Evolutionary conservation across 2,329 filamentous ascomycete genomes (phyloP), one percentile per base, ranked within the genome.

Genomic region (Fusarium albidum): DNA sequence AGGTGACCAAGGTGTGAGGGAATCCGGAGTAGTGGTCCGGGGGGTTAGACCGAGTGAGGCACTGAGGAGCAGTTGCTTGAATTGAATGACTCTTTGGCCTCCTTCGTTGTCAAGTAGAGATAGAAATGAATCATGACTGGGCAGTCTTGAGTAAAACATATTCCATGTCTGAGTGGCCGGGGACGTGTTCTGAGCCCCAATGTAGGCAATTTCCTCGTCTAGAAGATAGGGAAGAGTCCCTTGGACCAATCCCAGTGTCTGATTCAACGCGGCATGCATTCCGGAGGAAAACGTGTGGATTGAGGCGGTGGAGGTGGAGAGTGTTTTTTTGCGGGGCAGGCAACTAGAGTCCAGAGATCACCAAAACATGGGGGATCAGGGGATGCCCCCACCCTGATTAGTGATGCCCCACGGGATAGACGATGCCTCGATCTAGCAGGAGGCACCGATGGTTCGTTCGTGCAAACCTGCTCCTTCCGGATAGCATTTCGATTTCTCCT

Each of bases 401-500:
- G n/a, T n/a, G n/a, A n/a, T n/a, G n/a, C n/a, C n/a, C n/a, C n/a
- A n/a, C n/a, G 15, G 21, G 14, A 11, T 21, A 13, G 21, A 31
- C 11, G 17, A 45, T 43, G 10, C 32, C 57, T 27, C 15, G 7
- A 58, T 58, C 13, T 18, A 38, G 58, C 45, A 61, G 39, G 45
- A 61, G 45, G 41, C 40, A 18, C 58, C 58, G 58, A 61, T 27
- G 18, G 14, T n/a, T 17, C 29, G 3, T 29, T 59, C 49, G 49
- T 46, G n/a, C 28, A 13, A 35, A 48, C 21, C 47, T 61, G n/a
- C 58, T 52, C 1, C 6, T 43, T 43, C 28, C 28, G 46, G 54
- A 34, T 34, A n/a, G n/a, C n/a, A 12, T 12, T 31, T 15, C 26
- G 11, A 18, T 39, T 18, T 54, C 43, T 32, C 44, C 34, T 39